Base-by-base conservation (phyloP, 2,329 filamentous ascomycete species). In the Rosellinia necatrix region DNA sequence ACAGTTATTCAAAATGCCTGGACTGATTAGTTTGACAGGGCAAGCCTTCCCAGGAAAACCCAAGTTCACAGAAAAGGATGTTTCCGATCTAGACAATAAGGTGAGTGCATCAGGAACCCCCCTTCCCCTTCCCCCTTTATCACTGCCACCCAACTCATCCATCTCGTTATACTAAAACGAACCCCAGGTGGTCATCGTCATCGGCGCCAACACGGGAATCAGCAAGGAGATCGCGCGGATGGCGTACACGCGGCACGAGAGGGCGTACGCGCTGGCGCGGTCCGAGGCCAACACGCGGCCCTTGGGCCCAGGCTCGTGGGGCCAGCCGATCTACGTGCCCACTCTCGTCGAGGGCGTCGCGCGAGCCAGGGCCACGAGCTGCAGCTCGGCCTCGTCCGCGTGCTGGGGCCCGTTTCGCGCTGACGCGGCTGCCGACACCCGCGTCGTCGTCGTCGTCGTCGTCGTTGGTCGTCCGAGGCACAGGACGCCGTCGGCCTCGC, bases 311-410 rank as follows among this genome's bases (percentile, higher is more conserved):
- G n/a, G n/a, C n/a, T n/a, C n/a, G n/a, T 65, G 66, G 50, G 65
- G 66, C 34, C 62, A 63, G n/a, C n/a, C n/a, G n/a, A n/a, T n/a
- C n/a, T n/a, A n/a, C n/a, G n/a, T n/a, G n/a, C n/a, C n/a, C n/a
- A n/a, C n/a, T n/a, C n/a, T n/a, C n/a, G n/a, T n/a, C n/a, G n/a
- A n/a, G n/a, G n/a, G n/a, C n/a, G n/a, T n/a, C n/a, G n/a, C n/a
- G n/a, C n/a, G n/a, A n/a, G n/a, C n/a, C 66, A 67, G 50, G 65
- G 66, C 34, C 62, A 63, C 54, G 66, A 68, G 46, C 58, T 65
- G 12, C 64, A 66, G 43, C 55, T 68, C 4, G 67, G 64, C 6
- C 13, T 19, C 19, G 62, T 67, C 1, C 58, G 66, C 8, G 62
- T 69, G 2, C 65, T 12, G n/a, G n/a, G n/a, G n/a, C n/a, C n/a